Percentiles rank a stretch among this genome's conserved stretches.
These are phyloP conservation scores for Grosmannia huntii DNA, from an alignment of 2,329 filamentous ascomycete species.

Conservation along the genomic window DNA sequence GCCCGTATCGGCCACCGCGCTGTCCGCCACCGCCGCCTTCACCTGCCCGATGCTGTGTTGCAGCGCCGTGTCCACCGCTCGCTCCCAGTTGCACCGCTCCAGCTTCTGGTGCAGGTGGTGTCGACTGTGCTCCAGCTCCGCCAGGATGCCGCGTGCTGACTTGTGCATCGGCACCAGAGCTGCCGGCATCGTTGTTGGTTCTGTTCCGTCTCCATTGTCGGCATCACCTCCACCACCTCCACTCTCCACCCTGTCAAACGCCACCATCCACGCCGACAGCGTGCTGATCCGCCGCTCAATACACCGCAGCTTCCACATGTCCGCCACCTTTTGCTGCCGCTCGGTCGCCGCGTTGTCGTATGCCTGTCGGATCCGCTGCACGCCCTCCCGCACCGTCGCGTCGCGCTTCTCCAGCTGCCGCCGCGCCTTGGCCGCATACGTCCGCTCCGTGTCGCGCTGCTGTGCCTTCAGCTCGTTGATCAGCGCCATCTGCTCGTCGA, in stretches of 20 bases:
- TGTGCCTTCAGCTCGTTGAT: conserved; percentile 93
- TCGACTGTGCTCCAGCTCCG: conserved; percentile 79
- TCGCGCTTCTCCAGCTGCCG: conserved; percentile 84
- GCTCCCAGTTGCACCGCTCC: conserved; percentile 73
- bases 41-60: conserved; percentile 75
- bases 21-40: conserved; percentile 55
- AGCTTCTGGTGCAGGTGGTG: conserved; percentile 83
- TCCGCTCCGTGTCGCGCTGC: conserved; percentile 74
- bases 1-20: conserved; percentile 40
- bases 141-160: conserved; percentile 74
- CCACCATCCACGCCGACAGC: conserved; percentile 84
- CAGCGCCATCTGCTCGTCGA: conserved; percentile 93
- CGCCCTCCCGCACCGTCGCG: conserved; percentile 59
- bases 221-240: not conserved
- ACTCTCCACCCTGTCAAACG: conserved; percentile 62
- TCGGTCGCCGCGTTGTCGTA: conserved; percentile 72
- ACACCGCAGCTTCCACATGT: conserved; percentile 69
- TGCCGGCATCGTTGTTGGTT: conserved; percentile 45
- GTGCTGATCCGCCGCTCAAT: conserved; percentile 76
- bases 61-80: conserved; percentile 73
- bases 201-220: conserved; percentile 53
- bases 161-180: conserved; percentile 68
- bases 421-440: conserved; percentile 76
- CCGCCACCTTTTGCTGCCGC: conserved; percentile 62
- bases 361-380: conserved; percentile 65